Conservation (phyloP, 345 rosid genomes). For the Lumnitzera racemosa region DNA sequence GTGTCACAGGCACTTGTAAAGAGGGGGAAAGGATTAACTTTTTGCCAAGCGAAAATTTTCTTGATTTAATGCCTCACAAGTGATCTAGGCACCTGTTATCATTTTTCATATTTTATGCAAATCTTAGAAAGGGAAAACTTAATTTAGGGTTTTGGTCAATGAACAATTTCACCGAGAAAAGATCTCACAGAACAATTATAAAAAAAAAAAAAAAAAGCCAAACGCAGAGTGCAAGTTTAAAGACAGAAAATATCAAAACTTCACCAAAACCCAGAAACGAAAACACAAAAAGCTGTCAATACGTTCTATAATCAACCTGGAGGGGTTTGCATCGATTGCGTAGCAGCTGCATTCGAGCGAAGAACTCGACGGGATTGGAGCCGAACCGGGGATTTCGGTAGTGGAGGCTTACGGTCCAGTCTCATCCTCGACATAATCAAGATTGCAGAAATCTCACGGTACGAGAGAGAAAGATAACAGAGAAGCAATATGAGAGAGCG, state of each 20-base stretch:
- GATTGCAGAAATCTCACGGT: neutral
- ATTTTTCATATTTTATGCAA: too few relatives aligned
- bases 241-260: too few relatives aligned
- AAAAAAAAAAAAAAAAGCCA: neutral
- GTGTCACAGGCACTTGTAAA: too few relatives aligned
- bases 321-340: conserved; percentile 49
- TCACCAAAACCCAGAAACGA: neutral
- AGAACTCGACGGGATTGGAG: conserved; percentile 48
- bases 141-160: neutral
- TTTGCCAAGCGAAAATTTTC: too few relatives aligned
- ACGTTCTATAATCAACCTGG: conserved; percentile 32
- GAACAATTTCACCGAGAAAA: too few relatives aligned
- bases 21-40: too few relatives aligned
- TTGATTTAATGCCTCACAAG: too few relatives aligned
- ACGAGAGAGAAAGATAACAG: neutral
- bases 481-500: neutral
- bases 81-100: too few relatives aligned
- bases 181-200: neutral
- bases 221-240: too few relatives aligned
- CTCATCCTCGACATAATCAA: conserved; percentile 49
- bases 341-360: conserved; percentile 26
- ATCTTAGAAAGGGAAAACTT: too few relatives aligned
- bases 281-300: neutral
- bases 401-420: conserved; percentile 62
- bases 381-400: conserved; percentile 63